Evolutionary conservation across 495 filamentous ascomycete genomes (phyloP), one percentile per base, ranked within the genome.

Genomic region (Cercophora scortea): DNA sequence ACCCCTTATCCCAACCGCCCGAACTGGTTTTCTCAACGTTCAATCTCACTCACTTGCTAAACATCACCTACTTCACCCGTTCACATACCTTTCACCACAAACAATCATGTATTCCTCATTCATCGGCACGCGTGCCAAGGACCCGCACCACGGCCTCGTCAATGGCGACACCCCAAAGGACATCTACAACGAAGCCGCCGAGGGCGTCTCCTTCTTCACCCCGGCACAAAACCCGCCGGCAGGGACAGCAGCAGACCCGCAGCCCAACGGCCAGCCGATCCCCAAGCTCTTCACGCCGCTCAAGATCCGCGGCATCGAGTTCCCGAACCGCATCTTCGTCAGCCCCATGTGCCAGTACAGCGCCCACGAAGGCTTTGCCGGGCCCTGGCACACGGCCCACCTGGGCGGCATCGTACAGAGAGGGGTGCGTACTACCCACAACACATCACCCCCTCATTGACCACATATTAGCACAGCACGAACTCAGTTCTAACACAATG

Each of bases 341-440:
- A 38, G 32, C 7, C 83, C 83, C 0, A 70, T 86, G 54, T 89
- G 86, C 71, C 83, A 86, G 65, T 88, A 88, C 67, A 66, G 79
- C 11, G 71, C 78, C 9, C 74, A 80, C 62, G 65, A 80, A 39
- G 78, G 78, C 18, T 64, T 51, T 3, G 58, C 65, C 50, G 64
- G 57, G 10, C 59, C 62, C 40, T 70, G 55, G 55, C 65, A 66
- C 53, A 49, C 61, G 8, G 47, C 66, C 10, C 74, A 77, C 51
- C 64, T 73, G 8, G 75, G 74, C 18, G 79, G 77, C 17, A 83
- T 86, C 50, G 74, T 79, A 34, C 71, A 74, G 53, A 78, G 83
- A n/a, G 88, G 88, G 25, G 25, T 25, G 25, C 25, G 25, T 25
- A 25, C 25, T 5, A 25, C 25, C 25, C 2, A 25, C 25, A 25